These are phyloP conservation scores for Carex sylvatica DNA, from an alignment of 202 grass and related monocot species.

Conservation along the genomic window DNA sequence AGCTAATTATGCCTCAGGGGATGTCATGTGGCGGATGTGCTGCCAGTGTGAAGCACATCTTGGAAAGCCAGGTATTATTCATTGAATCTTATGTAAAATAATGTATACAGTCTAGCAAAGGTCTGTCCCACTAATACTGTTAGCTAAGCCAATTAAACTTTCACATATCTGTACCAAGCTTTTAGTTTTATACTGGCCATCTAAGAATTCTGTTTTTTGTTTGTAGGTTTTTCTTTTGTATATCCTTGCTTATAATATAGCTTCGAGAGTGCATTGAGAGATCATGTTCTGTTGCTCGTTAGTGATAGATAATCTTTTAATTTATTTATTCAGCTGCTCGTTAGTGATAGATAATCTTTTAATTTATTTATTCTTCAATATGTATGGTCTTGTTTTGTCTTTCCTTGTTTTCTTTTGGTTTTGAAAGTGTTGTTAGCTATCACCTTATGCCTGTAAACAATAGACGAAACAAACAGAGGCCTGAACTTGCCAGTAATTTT, in stretches of 20 bases:
- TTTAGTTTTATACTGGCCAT: not conserved
- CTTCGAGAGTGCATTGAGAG: not conserved
- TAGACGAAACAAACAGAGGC: not conserved
- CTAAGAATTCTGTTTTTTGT: not conserved
- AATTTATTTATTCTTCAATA: slow-evolving; percentile 14
- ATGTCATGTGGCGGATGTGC: slow-evolving; percentile 97
- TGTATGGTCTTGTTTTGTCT: not conserved
- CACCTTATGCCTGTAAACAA: not conserved
- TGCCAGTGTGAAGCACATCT: slow-evolving; percentile 80
- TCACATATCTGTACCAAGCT: not conserved
- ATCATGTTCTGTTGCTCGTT: not conserved
- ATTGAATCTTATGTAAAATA: slow-evolving; percentile 2
- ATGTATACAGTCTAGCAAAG: not conserved
- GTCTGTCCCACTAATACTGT: not conserved
- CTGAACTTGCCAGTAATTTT: not conserved
- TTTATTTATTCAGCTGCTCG: slow-evolving; percentile 10
- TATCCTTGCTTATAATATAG: too few species aligned
- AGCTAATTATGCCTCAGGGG: slow-evolving; percentile 54
- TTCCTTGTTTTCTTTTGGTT: not conserved
- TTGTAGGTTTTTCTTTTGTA: not conserved
- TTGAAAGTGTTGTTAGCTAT: not conserved
- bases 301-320: slow-evolving; percentile 15
- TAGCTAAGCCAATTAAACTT: not conserved
- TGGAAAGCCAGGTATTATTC: slow-evolving; percentile 77
- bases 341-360: slow-evolving; percentile 14